Percentiles rank a stretch among this genome's conserved stretches.
These are phyloP conservation scores for Volvox carteri DNA, from an alignment of 163 green algal genomes.

Conservation along the genomic window DNA sequence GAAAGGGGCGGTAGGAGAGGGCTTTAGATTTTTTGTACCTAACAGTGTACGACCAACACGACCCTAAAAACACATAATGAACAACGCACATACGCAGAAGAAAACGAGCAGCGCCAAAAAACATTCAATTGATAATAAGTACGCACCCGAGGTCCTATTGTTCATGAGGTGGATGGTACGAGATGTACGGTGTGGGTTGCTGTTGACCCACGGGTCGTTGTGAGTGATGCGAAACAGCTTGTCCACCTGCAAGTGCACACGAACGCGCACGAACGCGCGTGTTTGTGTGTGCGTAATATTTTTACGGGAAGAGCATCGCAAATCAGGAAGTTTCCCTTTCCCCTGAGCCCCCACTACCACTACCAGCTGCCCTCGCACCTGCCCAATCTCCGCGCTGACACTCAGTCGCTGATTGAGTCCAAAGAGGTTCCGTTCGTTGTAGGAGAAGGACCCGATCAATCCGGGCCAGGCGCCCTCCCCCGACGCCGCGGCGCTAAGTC, in stretches of 20 bases:
- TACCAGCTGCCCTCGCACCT: constrained; percentile 68
- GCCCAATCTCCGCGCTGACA: constrained; percentile 86
- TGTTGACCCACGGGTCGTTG: constrained; percentile 94
- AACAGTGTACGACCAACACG: too few relatives aligned
- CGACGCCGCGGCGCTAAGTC: constrained; percentile 74
- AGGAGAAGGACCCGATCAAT: constrained; percentile 89
- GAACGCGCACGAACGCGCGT: neutral
- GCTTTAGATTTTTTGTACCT: too few relatives aligned
- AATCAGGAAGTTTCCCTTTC: too few relatives aligned
- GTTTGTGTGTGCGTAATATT: too few relatives aligned
- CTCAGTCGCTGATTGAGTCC: constrained; percentile 92
- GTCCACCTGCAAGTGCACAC: constrained; percentile 72
- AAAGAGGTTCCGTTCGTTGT: constrained; percentile 79
- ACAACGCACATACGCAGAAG: too few relatives aligned
- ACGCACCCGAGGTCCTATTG: constrained; percentile 66
- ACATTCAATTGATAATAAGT: too few relatives aligned
- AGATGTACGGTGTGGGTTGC: constrained; percentile 89
- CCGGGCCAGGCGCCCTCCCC: constrained; percentile 83
- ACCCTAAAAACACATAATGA: too few relatives aligned
- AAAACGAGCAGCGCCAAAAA: too few relatives aligned
- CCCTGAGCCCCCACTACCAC: too few relatives aligned
- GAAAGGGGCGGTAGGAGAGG: too few relatives aligned
- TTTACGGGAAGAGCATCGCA: too few relatives aligned
- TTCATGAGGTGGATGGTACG: constrained; percentile 90
- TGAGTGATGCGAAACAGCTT: constrained; percentile 91